These are phyloP conservation scores for Tuber melanosporum DNA, from an alignment of 495 filamentous ascomycete genomes.

Conservation along the genomic window DNA sequence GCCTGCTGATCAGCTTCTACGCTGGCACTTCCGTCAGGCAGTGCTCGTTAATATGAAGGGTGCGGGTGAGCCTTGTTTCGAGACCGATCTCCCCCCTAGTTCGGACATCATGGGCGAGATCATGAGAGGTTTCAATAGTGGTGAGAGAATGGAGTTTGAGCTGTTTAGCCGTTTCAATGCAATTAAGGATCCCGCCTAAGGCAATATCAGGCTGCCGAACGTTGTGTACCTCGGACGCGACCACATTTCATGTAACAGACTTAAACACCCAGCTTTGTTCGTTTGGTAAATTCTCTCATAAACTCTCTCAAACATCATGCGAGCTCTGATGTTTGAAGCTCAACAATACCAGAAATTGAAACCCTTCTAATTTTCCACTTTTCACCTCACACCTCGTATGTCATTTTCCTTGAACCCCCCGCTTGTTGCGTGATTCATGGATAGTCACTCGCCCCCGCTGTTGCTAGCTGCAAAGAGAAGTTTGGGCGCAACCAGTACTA, in stretches of 20 bases:
- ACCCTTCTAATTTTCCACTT: too few species aligned
- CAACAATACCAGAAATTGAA: too few species aligned
- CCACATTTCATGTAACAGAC: background rate
- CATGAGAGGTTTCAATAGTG: too few species aligned
- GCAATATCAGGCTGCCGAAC: background rate
- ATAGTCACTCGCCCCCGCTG: too few species aligned
- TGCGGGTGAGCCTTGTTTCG: background rate
- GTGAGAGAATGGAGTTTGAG: too few species aligned
- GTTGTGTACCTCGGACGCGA: background rate
- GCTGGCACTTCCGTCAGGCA: slow-evolving; percentile 7
- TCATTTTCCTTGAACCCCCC: too few species aligned
- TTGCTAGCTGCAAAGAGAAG: too few species aligned
- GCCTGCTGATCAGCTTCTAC: slow-evolving; percentile 19
- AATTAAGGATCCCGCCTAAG: background rate
- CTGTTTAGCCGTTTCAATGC: slow-evolving; percentile 12
- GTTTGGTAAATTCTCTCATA: background rate
- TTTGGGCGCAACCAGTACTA: too few species aligned
- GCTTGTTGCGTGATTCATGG: too few species aligned
- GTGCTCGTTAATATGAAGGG: background rate
- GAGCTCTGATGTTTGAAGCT: background rate
- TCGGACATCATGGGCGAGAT: too few species aligned
- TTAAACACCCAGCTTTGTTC: background rate
- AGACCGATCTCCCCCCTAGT: background rate
- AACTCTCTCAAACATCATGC: background rate
- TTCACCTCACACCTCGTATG: too few species aligned